Base-by-base conservation (phyloP, 257 asterid genomes). In the Henckelia pumila region DNA sequence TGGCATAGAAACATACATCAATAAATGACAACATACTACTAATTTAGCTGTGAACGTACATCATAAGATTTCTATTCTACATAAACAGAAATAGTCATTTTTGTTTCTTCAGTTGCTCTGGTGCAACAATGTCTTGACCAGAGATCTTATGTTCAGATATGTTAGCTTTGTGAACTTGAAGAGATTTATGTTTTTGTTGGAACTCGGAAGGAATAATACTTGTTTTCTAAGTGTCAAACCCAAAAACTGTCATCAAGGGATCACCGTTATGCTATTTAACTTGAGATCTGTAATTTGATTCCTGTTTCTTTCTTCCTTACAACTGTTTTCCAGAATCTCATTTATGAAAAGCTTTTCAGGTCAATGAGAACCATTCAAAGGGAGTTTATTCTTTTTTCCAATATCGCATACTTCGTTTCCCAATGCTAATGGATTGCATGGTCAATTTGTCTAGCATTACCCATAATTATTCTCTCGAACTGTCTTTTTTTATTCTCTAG, bases 361-460 rank as follows among this genome's bases (percentile, higher is more conserved):
- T 24, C 26, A 32, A 56, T 23, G 32, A n/a, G 24, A 47, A 16
- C 58, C 8, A 25, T 64, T 16, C 24, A 10, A 24, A 25, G 21
- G 59, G 50, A 11, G 50, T 40, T 64, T 57, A 8, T 64, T 64
- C 44, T 47, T 47, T 25, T 64, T 17, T 47, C 6, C 50, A 40
- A 19, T 7, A 24, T 47, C 59, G 11, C 20, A 16, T 35, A 17
- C 25, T 19, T 25, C 5, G 29, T 50, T 22, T 50, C n/a, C 49
- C 17, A 5, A 3, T 23, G 29, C 6, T 22, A 57, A 66, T 26
- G 20, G 1, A 0, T 29, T 52, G 5, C 56, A 8, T n/a, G 29
- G 11, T 26, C 59, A 26, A 53, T 11, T 16, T 25, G 49, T 50
- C 70, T 26, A 26, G 37, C 56, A 49, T 23, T 25, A 44, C 40